phyloP scores from a whole-genome alignment of 2,329 filamentous ascomycete species.

The Fusarium brachygibbosum region DNA sequence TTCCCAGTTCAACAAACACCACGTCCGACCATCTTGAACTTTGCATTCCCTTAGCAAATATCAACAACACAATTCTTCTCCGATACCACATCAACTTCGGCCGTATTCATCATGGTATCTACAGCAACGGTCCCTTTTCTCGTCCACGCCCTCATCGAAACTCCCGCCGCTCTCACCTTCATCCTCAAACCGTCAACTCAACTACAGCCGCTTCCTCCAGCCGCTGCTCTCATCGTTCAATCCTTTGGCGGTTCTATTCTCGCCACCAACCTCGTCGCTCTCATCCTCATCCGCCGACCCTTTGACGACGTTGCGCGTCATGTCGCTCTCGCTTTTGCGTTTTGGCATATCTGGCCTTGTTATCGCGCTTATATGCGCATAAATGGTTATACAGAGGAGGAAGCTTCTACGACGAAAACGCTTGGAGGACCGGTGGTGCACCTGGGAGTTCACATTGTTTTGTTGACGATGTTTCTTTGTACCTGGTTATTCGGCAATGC shows the following conservation, averaged over 20 bases:
- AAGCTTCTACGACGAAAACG: slow-evolving; percentile 39
- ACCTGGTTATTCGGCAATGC: slow-evolving; percentile 33
- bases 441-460: slow-evolving; percentile 57
- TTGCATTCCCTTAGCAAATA: neutral
- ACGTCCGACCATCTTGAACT: neutral
- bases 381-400: slow-evolving; percentile 48
- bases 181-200: slow-evolving; percentile 59
- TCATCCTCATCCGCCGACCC: slow-evolving; percentile 53
- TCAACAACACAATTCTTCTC: neutral
- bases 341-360: slow-evolving; percentile 65
- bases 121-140: slow-evolving; percentile 53
- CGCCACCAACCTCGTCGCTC: slow-evolving; percentile 60
- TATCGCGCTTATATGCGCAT: slow-evolving; percentile 56
- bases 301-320: slow-evolving; percentile 53
- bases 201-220: slow-evolving; percentile 56
- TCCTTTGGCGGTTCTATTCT: slow-evolving; percentile 64
- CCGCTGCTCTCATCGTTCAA: slow-evolving; percentile 60
- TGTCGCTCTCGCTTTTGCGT: slow-evolving; percentile 58
- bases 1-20: neutral
- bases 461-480: slow-evolving; percentile 55
- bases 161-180: slow-evolving; percentile 62
- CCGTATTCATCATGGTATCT: slow-evolving; percentile 6
- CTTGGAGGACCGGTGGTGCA: slow-evolving; percentile 64
- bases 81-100: neutral
- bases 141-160: slow-evolving; percentile 57